Base-by-base conservation (phyloP, 2,329 filamentous ascomycete genomes). In the Cytospora piceicola region DNA sequence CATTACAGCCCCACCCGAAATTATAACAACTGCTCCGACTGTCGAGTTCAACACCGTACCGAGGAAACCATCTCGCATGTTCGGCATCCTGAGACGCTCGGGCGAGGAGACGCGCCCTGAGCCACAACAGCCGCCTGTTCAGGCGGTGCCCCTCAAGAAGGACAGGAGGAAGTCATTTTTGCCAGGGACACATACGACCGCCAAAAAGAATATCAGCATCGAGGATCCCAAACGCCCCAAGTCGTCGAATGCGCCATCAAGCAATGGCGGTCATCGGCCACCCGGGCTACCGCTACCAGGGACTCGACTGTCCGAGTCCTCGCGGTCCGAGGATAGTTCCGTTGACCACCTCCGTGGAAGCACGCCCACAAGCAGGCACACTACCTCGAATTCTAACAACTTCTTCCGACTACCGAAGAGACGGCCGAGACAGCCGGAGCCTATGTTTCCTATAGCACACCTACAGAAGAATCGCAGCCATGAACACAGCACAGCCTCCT, bases 1-100 rank as follows among this genome's bases (percentile, higher is more conserved):
- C 14, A 17, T 56, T 52, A 55, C 71, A 89, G 87, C 87, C 68
- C 66, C 65, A 12, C 87, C 87, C 57, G 82, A 86, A 71, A 98
- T 98, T 75, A 95, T 98, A 76, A 97, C 91, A 58, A 98, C 94
- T 14, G 92, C 94, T 20, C 94, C 95, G 12, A 95, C 93, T 11
- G 85, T 88, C 70, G 85, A 90, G 60, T 74, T 87, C 24, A 81
- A 81, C 42, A 71, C 75, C 59, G 75, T 82, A 67, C 84, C 81
- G 58, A 88, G 85, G 75, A 87, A 85, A 70, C 76, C 81, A 51
- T 83, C 85, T 36, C 81, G 85, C 51, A 79, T 87, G 24, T 79
- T 83, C 29, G 77, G 81, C 61, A 82, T 82, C 42, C 79, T 85
- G 62, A 83, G 85, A 61, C 81, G 80, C 56, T 85, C 85, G 2